Evolutionary conservation across 352 stramenopile genomes (phyloP), one percentile per base, ranked within the genome.

Genomic region (Pythium graminicola): DNA sequence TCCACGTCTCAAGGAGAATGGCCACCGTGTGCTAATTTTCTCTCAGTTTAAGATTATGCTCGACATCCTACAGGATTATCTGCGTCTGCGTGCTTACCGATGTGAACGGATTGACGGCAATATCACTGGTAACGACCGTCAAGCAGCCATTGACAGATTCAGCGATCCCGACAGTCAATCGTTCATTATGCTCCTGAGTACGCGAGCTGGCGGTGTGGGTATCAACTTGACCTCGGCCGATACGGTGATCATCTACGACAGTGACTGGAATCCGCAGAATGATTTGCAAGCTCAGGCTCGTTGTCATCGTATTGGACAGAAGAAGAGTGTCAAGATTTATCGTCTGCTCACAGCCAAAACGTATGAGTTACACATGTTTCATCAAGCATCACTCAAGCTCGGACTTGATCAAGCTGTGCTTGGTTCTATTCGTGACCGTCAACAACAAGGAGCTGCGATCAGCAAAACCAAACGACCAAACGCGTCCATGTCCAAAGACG

Each of bases 31-130:
- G 24, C 79, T 99, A 11, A 93, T 99, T 19, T 99, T 99, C 68
- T 98, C 88, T 45, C 97, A 99, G 73, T 95, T 97, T 81, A 96
- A 98, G 42, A 96, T 96, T 31, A 98, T 99, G 67, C 73, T 99
- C 42, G 95, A 99, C 67, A 97, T 99, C 28, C 93, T 99, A 17
- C 95, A 99, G 62, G 97, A 99, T 61, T 99, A 99, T 70, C 68
- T 99, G 24, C 72, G 86, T 24, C 85, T 84, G 40, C 80, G 92
- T 26, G 80, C 84, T 2, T 95, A 98, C 65, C 69, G 93, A 20
- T 98, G 94, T 76, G 96, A 99, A 62, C 83, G 97, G 10, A 93
- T 99, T 54, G 97, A 99, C 69, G 97, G 82, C 26, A 97, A 95
- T 50, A 98, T 99, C 50, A 96, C 81, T 42, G 85, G 85, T 13